Conservation (phyloP, 2,329 filamentous ascomycete genomes). For the Pseudocercospora fijiensis region DNA sequence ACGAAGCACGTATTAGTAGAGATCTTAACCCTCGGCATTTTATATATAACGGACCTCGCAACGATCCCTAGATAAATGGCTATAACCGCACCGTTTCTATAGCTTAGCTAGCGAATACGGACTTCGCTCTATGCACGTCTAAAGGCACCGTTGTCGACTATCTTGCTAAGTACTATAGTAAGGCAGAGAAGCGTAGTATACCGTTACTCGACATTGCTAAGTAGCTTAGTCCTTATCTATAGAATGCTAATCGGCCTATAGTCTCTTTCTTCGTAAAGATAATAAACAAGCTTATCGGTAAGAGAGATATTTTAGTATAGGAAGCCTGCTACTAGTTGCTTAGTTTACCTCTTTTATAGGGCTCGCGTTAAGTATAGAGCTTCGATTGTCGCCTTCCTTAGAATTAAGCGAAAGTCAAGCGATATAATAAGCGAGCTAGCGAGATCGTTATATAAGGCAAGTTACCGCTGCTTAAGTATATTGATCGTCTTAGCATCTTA, state of each 20-base stretch:
- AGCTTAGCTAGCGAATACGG: not conserved
- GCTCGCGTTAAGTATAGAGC: not conserved
- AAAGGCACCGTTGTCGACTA: not conserved
- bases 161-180: not conserved
- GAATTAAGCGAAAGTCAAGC: not conserved
- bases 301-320: not conserved
- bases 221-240: not conserved
- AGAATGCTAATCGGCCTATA: not conserved
- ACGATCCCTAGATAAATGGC: not conserved
- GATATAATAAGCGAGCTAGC: not conserved
- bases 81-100: not conserved
- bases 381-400: not conserved
- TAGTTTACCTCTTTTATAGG: not conserved
- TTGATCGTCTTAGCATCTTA: not conserved
- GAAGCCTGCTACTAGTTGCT: not conserved
- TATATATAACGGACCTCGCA: not conserved
- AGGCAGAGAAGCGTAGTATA: not conserved
- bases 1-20: not conserved
- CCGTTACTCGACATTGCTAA: not conserved
- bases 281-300: not conserved
- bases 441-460: not conserved
- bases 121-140: not conserved
- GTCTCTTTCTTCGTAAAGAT: not conserved
- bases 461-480: not conserved
- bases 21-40: not conserved